Conservation (phyloP, 441 rosid species). For the Jatropha podagrica region DNA sequence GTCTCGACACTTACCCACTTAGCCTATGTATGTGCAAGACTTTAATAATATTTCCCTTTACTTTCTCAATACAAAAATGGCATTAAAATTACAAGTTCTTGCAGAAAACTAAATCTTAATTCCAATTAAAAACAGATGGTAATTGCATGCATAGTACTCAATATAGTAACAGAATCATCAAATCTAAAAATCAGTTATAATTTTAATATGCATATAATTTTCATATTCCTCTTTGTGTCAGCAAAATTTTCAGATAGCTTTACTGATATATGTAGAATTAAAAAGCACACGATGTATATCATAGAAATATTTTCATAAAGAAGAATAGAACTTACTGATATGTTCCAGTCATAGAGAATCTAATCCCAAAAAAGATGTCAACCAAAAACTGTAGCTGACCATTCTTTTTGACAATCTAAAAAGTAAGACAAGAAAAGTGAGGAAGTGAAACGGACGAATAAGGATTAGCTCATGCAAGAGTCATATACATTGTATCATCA, state of each 20-base stretch:
- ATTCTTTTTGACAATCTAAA: conserved; percentile 59
- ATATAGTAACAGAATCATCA: neutral
- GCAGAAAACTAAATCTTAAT: no score
- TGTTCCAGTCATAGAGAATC: conserved; percentile 80
- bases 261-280: neutral
- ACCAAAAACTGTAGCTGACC: conserved; percentile 67
- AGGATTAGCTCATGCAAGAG: neutral
- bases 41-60: no score
- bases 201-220: neutral
- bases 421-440: neutral
- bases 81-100: no score
- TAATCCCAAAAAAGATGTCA: conserved; percentile 66
- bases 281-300: neutral
- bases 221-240: neutral
- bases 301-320: neutral
- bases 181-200: neutral
- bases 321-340: conserved; percentile 48
- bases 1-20: no score
- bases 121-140: neutral
- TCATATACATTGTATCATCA: neutral
- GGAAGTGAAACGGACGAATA: conserved; percentile 5
- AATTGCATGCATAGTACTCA: neutral
- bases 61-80: no score
- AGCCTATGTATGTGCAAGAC: no score
- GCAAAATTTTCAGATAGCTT: neutral